Conservation (phyloP, 176 grass and related monocot species). For the Dendrocalamus sinicus region DNA sequence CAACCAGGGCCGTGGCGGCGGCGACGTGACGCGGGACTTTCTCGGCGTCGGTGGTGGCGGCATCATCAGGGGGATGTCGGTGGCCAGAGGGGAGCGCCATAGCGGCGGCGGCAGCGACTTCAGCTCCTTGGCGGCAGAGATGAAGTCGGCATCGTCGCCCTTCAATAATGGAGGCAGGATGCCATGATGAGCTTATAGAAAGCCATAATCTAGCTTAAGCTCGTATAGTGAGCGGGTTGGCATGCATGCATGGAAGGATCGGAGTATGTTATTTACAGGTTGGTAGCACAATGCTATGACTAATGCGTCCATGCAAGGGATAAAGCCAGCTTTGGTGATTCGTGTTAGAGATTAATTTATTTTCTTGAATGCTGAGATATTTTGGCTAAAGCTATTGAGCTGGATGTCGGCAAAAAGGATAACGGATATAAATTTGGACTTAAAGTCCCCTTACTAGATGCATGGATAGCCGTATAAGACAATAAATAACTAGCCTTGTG, state of each 20-base stretch:
- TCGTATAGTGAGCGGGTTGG: not conserved
- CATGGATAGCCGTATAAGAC: no score
- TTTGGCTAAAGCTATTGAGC: no score
- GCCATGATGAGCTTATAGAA: conserved; percentile 45
- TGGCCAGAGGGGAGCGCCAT: conserved; percentile 54
- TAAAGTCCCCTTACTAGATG: no score
- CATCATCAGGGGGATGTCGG: conserved; percentile 57
- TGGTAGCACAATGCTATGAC: conserved; percentile 35
- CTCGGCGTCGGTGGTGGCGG: conserved; percentile 67
- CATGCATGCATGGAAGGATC: conserved; percentile 22
- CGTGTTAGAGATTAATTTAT: no score
- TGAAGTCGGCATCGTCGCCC: conserved; percentile 78
- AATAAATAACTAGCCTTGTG: no score
- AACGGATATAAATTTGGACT: no score
- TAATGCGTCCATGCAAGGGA: conserved; percentile 35
- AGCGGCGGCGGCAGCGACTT: conserved; percentile 48
- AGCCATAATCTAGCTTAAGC: not conserved
- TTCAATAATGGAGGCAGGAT: conserved; percentile 67
- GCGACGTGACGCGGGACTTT: conserved; percentile 86
- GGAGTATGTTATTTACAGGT: conserved; percentile 12
- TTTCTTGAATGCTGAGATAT: no score
- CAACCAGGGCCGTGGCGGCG: conserved; percentile 46
- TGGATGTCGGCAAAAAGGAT: no score
- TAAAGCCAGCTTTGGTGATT: conserved; percentile 25
- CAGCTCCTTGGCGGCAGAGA: conserved; percentile 67